Evolutionary conservation across 768 basidiomycete species (phyloP).

Genomic region (Tephrocybe sp.): DNA sequence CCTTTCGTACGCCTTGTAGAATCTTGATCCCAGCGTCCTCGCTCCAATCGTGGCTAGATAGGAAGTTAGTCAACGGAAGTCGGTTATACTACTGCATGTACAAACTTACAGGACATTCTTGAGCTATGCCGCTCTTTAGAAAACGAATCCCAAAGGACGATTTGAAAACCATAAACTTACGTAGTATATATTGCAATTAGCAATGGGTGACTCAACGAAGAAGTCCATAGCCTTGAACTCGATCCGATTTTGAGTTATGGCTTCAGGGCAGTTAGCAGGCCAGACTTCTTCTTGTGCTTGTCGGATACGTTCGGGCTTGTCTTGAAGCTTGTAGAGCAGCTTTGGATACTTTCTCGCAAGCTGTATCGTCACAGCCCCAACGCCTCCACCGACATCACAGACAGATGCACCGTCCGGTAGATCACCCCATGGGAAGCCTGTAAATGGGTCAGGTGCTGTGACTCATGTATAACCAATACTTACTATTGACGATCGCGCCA

Average conservation of each 20-base stretch:
- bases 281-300: conserved; percentile 29
- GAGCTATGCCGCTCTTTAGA: too few relatives aligned
- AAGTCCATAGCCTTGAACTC: conserved; percentile 1
- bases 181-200: not conserved
- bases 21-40: conserved; percentile 17
- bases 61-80: not conserved
- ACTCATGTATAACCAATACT: not conserved
- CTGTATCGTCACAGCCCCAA: conserved; percentile 29
- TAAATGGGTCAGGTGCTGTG: not conserved
- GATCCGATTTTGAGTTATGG: too few relatives aligned
- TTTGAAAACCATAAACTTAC: not conserved
- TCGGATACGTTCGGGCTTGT: conserved; percentile 23
- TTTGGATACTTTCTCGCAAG: conserved; percentile 29
- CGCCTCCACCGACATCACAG: conserved; percentile 37
- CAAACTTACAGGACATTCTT: not conserved
- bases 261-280: conserved; percentile 29
- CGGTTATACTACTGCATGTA: not conserved
- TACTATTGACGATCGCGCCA: conserved; percentile 19
- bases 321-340: conserved; percentile 32
- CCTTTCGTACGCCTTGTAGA: conserved; percentile 24
- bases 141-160: too few relatives aligned
- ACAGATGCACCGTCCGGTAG: conserved; percentile 23
- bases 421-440: conserved; percentile 32
- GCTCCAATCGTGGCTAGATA: not conserved
- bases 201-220: not conserved